These are phyloP conservation scores for Aegilops longissima DNA, from an alignment of 176 grass and related monocot genomes.

Conservation along the genomic window DNA sequence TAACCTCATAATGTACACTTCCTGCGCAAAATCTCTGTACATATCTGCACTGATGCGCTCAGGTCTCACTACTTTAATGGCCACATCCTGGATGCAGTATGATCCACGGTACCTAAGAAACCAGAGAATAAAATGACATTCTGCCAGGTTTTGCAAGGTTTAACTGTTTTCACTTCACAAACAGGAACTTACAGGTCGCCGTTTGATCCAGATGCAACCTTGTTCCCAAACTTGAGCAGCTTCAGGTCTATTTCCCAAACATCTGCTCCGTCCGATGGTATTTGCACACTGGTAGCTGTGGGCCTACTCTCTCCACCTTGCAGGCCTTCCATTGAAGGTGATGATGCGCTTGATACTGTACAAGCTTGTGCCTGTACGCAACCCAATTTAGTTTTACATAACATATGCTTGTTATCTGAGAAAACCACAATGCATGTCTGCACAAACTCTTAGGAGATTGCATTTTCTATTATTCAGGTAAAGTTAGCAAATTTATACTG, in stretches of 20 bases:
- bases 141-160: not conserved
- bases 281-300: slow-evolving; percentile 52
- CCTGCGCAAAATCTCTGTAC: slow-evolving; percentile 85
- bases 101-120: slow-evolving; percentile 70
- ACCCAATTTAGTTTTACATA: not conserved
- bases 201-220: slow-evolving; percentile 73
- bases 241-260: slow-evolving; percentile 88
- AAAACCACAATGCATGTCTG: slow-evolving; percentile 11
- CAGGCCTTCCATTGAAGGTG: slow-evolving; percentile 29
- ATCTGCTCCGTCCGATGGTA: slow-evolving; percentile 72
- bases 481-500: not conserved
- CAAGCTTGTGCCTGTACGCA: slow-evolving; percentile 45
- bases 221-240: slow-evolving; percentile 73
- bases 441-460: not conserved
- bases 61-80: slow-evolving; percentile 84
- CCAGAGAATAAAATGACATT: slow-evolving; percentile 1
- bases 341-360: slow-evolving; percentile 39
- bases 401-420: not conserved
- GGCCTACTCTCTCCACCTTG: slow-evolving; percentile 30
- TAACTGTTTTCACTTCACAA: slow-evolving; percentile 1
- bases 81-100: slow-evolving; percentile 91
- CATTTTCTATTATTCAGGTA: not conserved
- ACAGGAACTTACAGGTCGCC: slow-evolving; percentile 79
- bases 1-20: slow-evolving; percentile 96
- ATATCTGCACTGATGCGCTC: slow-evolving; percentile 68